These are phyloP conservation scores for Sinapis alba DNA, from an alignment of 441 rosid species.

Conservation along the genomic window DNA sequence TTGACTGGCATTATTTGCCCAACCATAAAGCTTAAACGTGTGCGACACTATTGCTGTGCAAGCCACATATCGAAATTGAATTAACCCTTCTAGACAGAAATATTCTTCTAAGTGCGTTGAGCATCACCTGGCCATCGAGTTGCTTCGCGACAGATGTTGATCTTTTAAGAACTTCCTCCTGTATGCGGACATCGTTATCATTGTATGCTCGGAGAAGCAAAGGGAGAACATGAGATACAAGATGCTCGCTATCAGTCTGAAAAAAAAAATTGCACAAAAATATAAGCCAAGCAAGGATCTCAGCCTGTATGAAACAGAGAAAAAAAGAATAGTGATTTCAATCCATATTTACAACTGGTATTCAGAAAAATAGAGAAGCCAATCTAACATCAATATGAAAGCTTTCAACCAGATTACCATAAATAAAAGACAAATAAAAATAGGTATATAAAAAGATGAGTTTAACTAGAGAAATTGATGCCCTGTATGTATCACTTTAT, in stretches of 20 bases:
- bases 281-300: conserved; percentile 5
- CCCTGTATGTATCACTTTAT: not conserved
- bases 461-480: not conserved
- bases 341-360: not conserved
- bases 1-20: not conserved
- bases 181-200: conserved; percentile 84
- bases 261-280: conserved; percentile 36
- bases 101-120: conserved; percentile 6
- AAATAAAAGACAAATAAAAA: not conserved
- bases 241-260: conserved; percentile 74
- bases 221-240: conserved; percentile 65
- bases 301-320: not conserved
- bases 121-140: conserved; percentile 77
- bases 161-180: conserved; percentile 82
- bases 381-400: conserved; percentile 19
- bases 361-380: not conserved
- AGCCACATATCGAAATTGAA: not conserved
- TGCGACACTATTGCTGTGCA: not conserved
- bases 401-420: conserved; percentile 3
- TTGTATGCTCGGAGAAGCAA: conserved; percentile 84
- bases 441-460: not conserved
- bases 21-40: not conserved
- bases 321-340: not conserved
- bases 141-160: conserved; percentile 71
- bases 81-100: not conserved